Evolutionary conservation across 1,284 basidiomycete genomes (phyloP).

Genomic region (Ustilago crameri): DNA sequence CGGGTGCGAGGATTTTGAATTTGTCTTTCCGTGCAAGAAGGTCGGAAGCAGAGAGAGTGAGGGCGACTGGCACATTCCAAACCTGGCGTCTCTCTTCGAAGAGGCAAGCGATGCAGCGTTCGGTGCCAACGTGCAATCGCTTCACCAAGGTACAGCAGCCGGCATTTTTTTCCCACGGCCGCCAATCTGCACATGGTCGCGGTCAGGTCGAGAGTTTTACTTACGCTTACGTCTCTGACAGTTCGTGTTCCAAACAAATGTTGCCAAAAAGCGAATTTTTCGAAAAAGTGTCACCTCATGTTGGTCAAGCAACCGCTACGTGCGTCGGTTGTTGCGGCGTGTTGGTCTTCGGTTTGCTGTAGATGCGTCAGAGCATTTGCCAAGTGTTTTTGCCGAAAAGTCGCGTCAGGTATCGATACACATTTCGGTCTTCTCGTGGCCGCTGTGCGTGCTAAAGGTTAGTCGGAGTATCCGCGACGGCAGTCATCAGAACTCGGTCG

Average conservation of each 20-base stretch:
- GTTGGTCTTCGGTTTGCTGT: no score
- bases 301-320: no score
- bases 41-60: neutral
- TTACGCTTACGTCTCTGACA: neutral
- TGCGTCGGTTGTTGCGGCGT: no score
- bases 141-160: neutral
- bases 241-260: slow-evolving; percentile 1
- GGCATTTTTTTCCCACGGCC: slow-evolving; percentile 18
- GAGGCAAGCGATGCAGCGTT: no score
- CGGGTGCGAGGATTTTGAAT: no score
- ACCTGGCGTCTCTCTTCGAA: slow-evolving; percentile 13
- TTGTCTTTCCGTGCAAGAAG: no score
- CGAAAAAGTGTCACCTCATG: neutral
- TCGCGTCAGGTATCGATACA: no score
- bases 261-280: slow-evolving; percentile 1
- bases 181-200: neutral
- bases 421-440: slow-evolving; percentile 1
- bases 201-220: neutral
- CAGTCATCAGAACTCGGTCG: neutral
- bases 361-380: no score
- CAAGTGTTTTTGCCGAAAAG: no score
- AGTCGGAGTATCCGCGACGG: no score
- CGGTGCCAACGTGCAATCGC: no score
- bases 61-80: slow-evolving; percentile 5
- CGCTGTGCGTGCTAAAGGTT: no score